Evolutionary conservation across 2,329 filamentous ascomycete species (phyloP).

Genomic region (Akanthomyces muscarius): DNA sequence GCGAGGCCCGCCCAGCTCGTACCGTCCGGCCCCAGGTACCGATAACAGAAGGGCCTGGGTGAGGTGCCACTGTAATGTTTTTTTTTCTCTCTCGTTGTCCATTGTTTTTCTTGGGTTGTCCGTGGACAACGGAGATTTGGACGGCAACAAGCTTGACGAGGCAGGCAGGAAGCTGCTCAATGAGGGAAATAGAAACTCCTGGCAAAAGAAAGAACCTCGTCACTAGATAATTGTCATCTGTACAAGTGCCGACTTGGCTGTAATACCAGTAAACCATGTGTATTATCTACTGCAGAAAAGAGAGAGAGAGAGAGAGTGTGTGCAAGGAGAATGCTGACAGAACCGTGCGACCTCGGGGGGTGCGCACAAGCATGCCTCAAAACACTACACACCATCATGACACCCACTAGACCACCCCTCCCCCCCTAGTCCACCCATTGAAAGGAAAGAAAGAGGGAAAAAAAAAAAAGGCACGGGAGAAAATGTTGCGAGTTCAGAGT

Average conservation of each 20-base stretch:
- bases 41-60: slow-evolving; percentile 1
- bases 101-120: neutral
- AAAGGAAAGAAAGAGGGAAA: neutral
- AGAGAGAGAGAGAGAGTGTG: too few species aligned
- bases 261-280: neutral
- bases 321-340: neutral
- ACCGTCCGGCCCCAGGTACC: slow-evolving; percentile 5
- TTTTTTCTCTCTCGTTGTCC: neutral
- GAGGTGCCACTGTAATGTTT: neutral
- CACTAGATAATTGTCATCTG: too few species aligned
- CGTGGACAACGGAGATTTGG: neutral
- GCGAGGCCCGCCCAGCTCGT: slow-evolving; percentile 11
- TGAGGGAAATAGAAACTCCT: too few species aligned
- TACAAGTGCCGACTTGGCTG: too few species aligned
- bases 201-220: too few species aligned
- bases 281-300: too few species aligned
- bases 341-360: neutral
- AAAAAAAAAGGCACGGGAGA: slow-evolving; percentile 2
- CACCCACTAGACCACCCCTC: neutral
- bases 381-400: slow-evolving; percentile 1
- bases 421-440: neutral
- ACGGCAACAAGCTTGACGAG: too few species aligned
- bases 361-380: neutral
- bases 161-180: too few species aligned
- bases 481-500: slow-evolving; percentile 6